Evolutionary conservation across 139 green algal genomes (phyloP).

Genomic region (Klebsormidium nitens): DNA sequence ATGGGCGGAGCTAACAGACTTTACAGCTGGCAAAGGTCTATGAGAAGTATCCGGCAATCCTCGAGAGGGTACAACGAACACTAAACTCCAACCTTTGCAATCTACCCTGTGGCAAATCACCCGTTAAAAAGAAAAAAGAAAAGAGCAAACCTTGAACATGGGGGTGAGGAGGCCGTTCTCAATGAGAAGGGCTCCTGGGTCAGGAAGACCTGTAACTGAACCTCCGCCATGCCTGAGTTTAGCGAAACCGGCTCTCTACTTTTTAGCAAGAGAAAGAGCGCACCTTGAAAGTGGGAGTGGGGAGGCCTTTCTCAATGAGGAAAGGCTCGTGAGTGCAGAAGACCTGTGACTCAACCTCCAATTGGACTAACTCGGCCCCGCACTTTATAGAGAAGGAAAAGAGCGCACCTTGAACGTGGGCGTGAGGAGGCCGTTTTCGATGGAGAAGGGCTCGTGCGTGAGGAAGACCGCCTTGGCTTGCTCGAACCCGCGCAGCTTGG

Average conservation of each 20-base stretch:
- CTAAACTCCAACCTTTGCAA: too few species aligned
- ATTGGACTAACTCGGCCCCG: neutral
- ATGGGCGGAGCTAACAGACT: too few species aligned
- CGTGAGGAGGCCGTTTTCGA: constrained; percentile 82
- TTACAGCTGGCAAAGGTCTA: too few species aligned
- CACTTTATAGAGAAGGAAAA: too few species aligned
- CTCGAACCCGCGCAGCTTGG: constrained; percentile 49
- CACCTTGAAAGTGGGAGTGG: constrained; percentile 83
- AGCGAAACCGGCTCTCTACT: too few species aligned
- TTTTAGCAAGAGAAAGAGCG: too few species aligned
- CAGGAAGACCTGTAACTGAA: constrained; percentile 61
- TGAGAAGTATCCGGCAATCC: too few species aligned
- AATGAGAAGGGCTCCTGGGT: constrained; percentile 76
- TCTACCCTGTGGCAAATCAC: too few species aligned
- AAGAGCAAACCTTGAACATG: constrained; percentile 85
- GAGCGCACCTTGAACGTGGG: constrained; percentile 88
- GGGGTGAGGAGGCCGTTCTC: constrained; percentile 84
- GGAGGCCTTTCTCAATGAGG: constrained; percentile 73
- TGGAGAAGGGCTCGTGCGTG: constrained; percentile 69
- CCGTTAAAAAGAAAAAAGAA: constrained; percentile 54
- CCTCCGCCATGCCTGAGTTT: too few species aligned
- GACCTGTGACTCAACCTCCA: constrained; percentile 6
- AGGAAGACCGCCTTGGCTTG: constrained; percentile 52
- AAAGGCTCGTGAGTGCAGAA: constrained; percentile 69
- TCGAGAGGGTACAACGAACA: too few species aligned